Percentiles rank a stretch among this genome's conserved stretches.
Evolutionary conservation across 768 basidiomycete species (phyloP).

Genomic region (Boletus rex-veris): DNA sequence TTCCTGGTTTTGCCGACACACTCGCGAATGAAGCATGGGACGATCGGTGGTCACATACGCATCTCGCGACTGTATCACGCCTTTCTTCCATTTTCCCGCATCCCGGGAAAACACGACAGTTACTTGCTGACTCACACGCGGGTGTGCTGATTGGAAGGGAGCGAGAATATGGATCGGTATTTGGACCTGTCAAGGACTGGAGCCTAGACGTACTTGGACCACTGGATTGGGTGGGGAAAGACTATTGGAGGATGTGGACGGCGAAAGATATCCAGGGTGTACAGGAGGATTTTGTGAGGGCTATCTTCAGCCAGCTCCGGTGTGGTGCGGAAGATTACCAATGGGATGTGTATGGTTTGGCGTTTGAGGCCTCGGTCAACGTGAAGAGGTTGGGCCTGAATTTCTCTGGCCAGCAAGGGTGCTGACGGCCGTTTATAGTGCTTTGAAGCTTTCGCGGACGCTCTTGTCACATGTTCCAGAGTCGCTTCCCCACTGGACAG

Average conservation of each 20-base stretch:
- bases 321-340: constrained; percentile 46
- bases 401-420: neutral
- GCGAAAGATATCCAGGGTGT: constrained; percentile 48
- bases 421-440: constrained; percentile 40
- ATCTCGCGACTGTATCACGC: constrained; percentile 43
- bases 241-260: constrained; percentile 42
- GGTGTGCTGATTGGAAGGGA: constrained; percentile 68
- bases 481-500: constrained; percentile 65
- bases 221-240: constrained; percentile 44
- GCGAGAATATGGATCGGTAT: constrained; percentile 54
- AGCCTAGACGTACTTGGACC: constrained; percentile 48
- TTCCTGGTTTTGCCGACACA: constrained; percentile 59
- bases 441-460: constrained; percentile 62
- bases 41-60: constrained; percentile 61
- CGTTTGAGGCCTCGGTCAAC: constrained; percentile 62
- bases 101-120: constrained; percentile 23
- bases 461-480: constrained; percentile 55
- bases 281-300: constrained; percentile 48
- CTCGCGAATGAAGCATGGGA: constrained; percentile 49
- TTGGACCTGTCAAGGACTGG: constrained; percentile 73
- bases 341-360: constrained; percentile 65
- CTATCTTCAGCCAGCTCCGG: constrained; percentile 57
- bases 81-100: constrained; percentile 55
- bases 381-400: constrained; percentile 48
- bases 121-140: constrained; percentile 58